Percentiles rank a stretch among this genome's conserved stretches.
Evolutionary conservation across 106 monocot genomes (phyloP).

Genomic region (Acanthochlamys bracteata): DNA sequence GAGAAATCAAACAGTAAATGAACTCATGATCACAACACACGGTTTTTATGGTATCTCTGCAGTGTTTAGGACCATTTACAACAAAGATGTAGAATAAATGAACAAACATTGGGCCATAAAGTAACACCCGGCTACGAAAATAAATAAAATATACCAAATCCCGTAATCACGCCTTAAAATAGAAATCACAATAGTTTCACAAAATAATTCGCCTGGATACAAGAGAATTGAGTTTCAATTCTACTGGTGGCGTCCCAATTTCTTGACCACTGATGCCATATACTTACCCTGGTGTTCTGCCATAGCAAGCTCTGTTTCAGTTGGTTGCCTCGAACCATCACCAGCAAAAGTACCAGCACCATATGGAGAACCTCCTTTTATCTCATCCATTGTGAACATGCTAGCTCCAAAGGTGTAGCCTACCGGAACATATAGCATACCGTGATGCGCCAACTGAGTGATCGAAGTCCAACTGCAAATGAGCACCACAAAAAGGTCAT

Average conservation of each 20-base stretch:
- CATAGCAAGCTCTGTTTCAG: slow-evolving; percentile 40
- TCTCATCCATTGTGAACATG: slow-evolving; percentile 62
- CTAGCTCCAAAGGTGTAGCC: slow-evolving; percentile 74
- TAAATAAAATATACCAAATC: not conserved
- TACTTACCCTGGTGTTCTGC: slow-evolving; percentile 75
- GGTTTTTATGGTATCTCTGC: no score
- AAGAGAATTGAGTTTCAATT: not conserved
- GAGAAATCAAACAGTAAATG: no score
- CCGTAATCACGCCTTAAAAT: no score
- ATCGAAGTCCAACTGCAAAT: slow-evolving; percentile 66
- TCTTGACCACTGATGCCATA: slow-evolving; percentile 65
- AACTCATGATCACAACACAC: no score
- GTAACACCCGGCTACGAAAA: not conserved
- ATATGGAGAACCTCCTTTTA: slow-evolving; percentile 69
- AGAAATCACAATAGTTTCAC: not conserved
- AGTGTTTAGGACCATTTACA: slow-evolving; percentile 3
- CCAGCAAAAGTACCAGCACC: slow-evolving; percentile 69
- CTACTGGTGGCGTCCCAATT: slow-evolving; percentile 1
- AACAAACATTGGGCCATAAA: not conserved
- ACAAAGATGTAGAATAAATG: slow-evolving; percentile 2
- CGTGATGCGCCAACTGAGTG: slow-evolving; percentile 65
- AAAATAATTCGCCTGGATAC: not conserved
- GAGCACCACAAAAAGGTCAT: not conserved
- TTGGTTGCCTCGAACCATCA: slow-evolving; percentile 45
- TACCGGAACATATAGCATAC: slow-evolving; percentile 69